These are phyloP conservation scores for Lentinula sp. DNA, from an alignment of 768 basidiomycete genomes.

Conservation along the genomic window DNA sequence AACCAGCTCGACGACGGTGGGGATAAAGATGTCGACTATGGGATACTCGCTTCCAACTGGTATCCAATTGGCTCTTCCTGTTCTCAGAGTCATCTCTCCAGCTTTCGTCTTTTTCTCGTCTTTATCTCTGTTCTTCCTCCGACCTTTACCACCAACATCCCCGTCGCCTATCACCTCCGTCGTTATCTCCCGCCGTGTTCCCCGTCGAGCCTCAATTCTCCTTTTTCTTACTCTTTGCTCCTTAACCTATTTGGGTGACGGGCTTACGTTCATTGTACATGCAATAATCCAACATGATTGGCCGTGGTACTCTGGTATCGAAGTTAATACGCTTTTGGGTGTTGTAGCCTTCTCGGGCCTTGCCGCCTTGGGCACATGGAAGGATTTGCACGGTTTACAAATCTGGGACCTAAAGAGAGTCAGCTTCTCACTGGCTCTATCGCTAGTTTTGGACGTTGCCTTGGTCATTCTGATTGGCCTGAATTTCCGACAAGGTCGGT, in stretches of 20 bases:
- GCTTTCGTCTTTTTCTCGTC: slow-evolving; percentile 56
- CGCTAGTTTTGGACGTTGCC: slow-evolving; percentile 54
- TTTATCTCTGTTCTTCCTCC: slow-evolving; percentile 51
- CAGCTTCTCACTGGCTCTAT: slow-evolving; percentile 44
- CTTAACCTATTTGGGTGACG: slow-evolving; percentile 75
- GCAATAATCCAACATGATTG: slow-evolving; percentile 63
- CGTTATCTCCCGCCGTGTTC: slow-evolving; percentile 65
- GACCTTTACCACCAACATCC: slow-evolving; percentile 34
- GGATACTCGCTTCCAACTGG: slow-evolving; percentile 12
- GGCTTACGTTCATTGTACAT: slow-evolving; percentile 60
- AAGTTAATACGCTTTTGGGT: slow-evolving; percentile 62
- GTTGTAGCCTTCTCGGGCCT: slow-evolving; percentile 66
- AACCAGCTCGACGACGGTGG: slow-evolving; percentile 14
- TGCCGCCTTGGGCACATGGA: slow-evolving; percentile 73
- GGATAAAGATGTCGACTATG: slow-evolving; percentile 24
- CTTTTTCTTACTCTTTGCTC: slow-evolving; percentile 61
- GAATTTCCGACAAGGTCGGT: slow-evolving; percentile 27
- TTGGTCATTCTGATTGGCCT: slow-evolving; percentile 52
- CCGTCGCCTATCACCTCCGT: slow-evolving; percentile 72
- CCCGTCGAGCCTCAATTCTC: slow-evolving; percentile 74
- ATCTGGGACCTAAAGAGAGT: slow-evolving; percentile 62
- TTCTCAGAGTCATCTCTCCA: slow-evolving; percentile 64
- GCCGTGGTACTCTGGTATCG: slow-evolving; percentile 58
- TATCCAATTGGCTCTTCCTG: slow-evolving; percentile 37
- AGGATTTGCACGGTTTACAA: slow-evolving; percentile 64